These are phyloP conservation scores for Daphne laureola DNA, from an alignment of 441 rosid species.

Conservation along the genomic window DNA sequence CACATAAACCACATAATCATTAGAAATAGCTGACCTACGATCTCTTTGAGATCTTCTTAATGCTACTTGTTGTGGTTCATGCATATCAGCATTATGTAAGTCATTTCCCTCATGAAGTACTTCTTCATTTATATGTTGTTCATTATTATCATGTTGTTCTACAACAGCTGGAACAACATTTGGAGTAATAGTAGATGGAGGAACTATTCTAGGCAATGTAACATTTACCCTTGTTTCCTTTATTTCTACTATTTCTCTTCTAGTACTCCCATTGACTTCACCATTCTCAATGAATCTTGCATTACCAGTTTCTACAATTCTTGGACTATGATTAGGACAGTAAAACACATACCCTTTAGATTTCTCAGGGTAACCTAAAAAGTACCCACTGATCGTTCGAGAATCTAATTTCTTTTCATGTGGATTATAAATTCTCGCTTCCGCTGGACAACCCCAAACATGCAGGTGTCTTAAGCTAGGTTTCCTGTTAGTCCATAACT, in stretches of 20 bases:
- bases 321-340: conserved; percentile 1
- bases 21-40: background rate
- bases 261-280: background rate
- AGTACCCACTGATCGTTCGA: conserved; percentile 39
- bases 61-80: background rate
- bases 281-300: conserved; percentile 2
- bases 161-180: background rate
- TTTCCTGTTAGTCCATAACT: too few species aligned
- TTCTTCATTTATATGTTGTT: background rate
- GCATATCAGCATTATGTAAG: background rate
- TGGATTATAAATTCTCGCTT: background rate
- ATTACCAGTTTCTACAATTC: background rate
- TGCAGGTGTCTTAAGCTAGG: background rate
- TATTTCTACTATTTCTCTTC: background rate
- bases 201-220: too few species aligned
- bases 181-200: too few species aligned
- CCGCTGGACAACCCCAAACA: background rate
- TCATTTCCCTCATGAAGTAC: background rate
- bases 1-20: background rate
- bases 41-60: background rate
- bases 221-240: background rate
- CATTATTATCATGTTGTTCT: background rate
- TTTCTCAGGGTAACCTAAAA: too few species aligned
- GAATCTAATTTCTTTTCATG: background rate
- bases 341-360: conserved; percentile 9